Base-by-base conservation (phyloP, 2,329 filamentous ascomycete genomes). In the Paraconiothyrium sp. region DNA sequence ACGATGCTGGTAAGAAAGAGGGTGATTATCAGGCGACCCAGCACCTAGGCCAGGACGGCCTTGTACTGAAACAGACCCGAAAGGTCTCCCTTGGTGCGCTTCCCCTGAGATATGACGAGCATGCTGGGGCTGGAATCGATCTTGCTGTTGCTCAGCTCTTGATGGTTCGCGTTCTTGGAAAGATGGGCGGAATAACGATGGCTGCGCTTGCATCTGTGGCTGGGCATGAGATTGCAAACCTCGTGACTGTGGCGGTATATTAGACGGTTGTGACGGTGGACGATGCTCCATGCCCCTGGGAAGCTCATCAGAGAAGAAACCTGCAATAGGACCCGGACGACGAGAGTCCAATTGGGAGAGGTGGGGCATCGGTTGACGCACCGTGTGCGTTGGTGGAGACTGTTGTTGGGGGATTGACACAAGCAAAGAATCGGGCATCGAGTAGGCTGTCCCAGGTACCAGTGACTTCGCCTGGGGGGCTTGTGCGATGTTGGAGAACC, bases 281-380 rank as follows among this genome's bases (percentile, higher is more conserved):
- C 76, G 70, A 54, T 65, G 69, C 14, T 78, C 76, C 10, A 67
- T 57, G 37, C 75, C 74, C 8, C 68, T 41, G 8, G 69, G 65
- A 24, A 69, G n/a, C 20, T 76, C 73, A 55, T 78, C 74, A 14
- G 76, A 76, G 55, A 79, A 79, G 59, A 71, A 79, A 2, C 77
- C 77, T 46, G 72, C 69, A 54, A 68, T 72, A 61, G 77, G 77
- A 14, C 72, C 74, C 37, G 65, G 67, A 48, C 70, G 69, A 44
- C 71, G 68, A 30, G 68, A 60, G 55, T 76, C 76, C 22, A 72
- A 67, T 39, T 75, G 76, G 13, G 73, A 68, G 27, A 71, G 57
- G 24, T 67, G 63, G 37, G 70, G 71, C 57, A 72, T 69, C 22
- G 71, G 72, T 49, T 73, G 73, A 37, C 72, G 70, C 34, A 67